These are phyloP conservation scores for Lipomyces mesembrius DNA, from an alignment of 805 yeast species.

Conservation along the genomic window DNA sequence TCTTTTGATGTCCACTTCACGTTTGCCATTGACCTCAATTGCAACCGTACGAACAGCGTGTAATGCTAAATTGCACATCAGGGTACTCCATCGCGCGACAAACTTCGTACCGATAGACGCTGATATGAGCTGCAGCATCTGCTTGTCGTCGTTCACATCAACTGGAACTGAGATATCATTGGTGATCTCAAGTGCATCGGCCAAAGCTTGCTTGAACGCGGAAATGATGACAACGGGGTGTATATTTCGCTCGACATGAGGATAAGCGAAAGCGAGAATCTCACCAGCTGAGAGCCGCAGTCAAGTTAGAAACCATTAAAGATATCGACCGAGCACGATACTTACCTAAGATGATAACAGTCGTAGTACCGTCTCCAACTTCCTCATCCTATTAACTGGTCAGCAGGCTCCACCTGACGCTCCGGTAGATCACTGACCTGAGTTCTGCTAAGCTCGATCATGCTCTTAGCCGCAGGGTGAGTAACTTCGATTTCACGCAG, in stretches of 20 bases:
- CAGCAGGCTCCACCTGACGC: background rate
- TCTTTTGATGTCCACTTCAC: slow-evolving; percentile 88
- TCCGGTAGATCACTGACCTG: slow-evolving; percentile 23
- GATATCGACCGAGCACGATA: background rate
- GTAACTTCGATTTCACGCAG: slow-evolving; percentile 91
- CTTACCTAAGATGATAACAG: slow-evolving; percentile 76
- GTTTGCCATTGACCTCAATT: slow-evolving; percentile 57
- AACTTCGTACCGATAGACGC: slow-evolving; percentile 97
- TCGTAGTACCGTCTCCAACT: slow-evolving; percentile 98
- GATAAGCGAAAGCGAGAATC: slow-evolving; percentile 91
- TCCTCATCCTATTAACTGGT: slow-evolving; percentile 79
- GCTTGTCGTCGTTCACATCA: slow-evolving; percentile 79
- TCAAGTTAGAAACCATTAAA: background rate
- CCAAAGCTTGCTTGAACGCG: slow-evolving; percentile 87
- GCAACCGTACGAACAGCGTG: slow-evolving; percentile 85
- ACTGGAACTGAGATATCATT: slow-evolving; percentile 82
- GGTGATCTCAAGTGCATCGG: slow-evolving; percentile 87
- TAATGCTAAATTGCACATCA: slow-evolving; percentile 87
- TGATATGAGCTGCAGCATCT: slow-evolving; percentile 81
- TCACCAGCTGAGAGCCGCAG: slow-evolving; percentile 72
- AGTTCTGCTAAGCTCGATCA: slow-evolving; percentile 95
- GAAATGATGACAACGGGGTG: slow-evolving; percentile 96
- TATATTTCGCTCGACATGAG: slow-evolving; percentile 87
- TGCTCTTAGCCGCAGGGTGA: slow-evolving; percentile 98
- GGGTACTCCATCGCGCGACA: slow-evolving; percentile 84